A percentile compares a stretch with the other conserved stretches of the same genome.
Evolutionary conservation across 768 basidiomycete species (phyloP).

Genomic region (Mycena latifolia): DNA sequence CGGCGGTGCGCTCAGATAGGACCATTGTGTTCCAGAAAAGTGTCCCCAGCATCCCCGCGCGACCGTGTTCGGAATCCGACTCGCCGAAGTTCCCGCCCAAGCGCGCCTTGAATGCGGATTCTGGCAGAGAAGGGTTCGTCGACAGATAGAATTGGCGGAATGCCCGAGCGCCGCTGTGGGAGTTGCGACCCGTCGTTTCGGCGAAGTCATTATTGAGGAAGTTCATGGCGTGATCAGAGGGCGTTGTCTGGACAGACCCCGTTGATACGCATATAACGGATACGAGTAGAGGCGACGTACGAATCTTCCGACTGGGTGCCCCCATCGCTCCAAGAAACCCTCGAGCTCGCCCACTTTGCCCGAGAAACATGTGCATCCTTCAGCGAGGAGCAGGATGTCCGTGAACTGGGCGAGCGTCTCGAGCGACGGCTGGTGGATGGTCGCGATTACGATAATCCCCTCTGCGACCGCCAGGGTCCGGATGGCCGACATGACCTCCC

Average conservation of each 20-base stretch:
- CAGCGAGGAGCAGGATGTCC: slow-evolving; percentile 67
- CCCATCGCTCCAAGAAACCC: slow-evolving; percentile 55
- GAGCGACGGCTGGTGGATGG: slow-evolving; percentile 77
- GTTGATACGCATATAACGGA: not conserved
- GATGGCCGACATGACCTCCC: slow-evolving; percentile 58
- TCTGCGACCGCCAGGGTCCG: slow-evolving; percentile 57
- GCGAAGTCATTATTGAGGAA: slow-evolving; percentile 65
- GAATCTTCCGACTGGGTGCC: slow-evolving; percentile 50
- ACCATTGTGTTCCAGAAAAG: slow-evolving; percentile 59
- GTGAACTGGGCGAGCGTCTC: slow-evolving; percentile 74
- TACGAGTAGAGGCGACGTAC: slow-evolving; percentile 37
- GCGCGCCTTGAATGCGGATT: not conserved
- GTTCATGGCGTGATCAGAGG: slow-evolving; percentile 72
- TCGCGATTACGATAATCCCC: slow-evolving; percentile 69
- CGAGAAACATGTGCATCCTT: slow-evolving; percentile 59
- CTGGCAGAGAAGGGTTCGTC: slow-evolving; percentile 1
- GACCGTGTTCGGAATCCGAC: slow-evolving; percentile 37
- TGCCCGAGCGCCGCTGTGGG: slow-evolving; percentile 37
- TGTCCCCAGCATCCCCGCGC: slow-evolving; percentile 44
- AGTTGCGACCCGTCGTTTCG: slow-evolving; percentile 33
- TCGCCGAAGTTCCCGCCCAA: not conserved
- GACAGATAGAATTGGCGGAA: slow-evolving; percentile 53
- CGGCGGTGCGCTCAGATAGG: slow-evolving; percentile 57
- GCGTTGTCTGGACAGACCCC: slow-evolving; percentile 52
- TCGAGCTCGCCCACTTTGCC: slow-evolving; percentile 58